Base-by-base conservation (phyloP, 164 flowering plant species). In the Protea cynaroides region DNA sequence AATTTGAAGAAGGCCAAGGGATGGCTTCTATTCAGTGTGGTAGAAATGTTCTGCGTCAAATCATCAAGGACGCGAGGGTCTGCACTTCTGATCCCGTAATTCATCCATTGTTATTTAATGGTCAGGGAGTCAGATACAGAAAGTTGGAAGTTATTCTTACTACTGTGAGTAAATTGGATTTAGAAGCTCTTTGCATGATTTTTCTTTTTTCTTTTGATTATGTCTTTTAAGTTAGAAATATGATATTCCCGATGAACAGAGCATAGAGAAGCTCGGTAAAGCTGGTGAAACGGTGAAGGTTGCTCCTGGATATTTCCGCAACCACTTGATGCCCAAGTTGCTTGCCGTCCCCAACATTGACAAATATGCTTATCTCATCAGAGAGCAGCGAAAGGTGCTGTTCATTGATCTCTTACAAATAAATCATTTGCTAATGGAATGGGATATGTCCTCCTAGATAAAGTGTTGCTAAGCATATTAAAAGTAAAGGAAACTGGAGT, bases 221-320 rank as follows among this genome's bases (percentile, higher is more conserved):
- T n/a, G 3, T 56, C 47, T 13, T 10, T n/a, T 56, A 46, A 11
- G 11, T 65, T 58, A 58, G 65, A 49, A 23, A 22, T 46, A 40
- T 71, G 62, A 60, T 59, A 37, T 17, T 46, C 2, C 7, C 17
- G 37, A 0, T 58, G 22, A 25, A 43, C 38, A 92, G 95, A 84
- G 63, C 37, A 75, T 92, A 25, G 89, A 88, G 7, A 95, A 90
- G 78, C 98, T 92, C 59, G 99, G 99, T 9, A 87, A 81, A 75
- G 91, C 97, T 49, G 99, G 99, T 19, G 92, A 92, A 76, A 90
- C 85, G 0, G 99, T 95, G 73, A 86, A 87, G 79, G 99, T 95
- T 47, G 97, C 97, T 53, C 96, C 99, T 14, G 99, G 99, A 14
- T 83, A 86, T 67, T 95, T 92, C 62, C 85, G 98, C 47, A 95